Base-by-base conservation (phyloP, 345 rosid genomes). In the Psidium guajava region DNA sequence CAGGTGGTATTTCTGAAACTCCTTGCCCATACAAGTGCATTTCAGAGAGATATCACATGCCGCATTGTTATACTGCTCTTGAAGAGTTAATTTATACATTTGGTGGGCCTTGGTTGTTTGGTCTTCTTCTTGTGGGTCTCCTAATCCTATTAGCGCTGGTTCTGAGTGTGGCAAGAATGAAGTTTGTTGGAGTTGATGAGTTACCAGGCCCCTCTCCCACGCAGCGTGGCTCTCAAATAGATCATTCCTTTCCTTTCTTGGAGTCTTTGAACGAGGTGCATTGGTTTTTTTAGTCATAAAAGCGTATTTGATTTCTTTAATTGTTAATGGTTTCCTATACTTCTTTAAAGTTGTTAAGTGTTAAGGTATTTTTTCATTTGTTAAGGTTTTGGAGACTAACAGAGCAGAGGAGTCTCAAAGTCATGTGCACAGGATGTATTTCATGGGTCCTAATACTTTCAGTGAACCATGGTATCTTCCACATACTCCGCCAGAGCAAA, bases 401-500 rank as follows among this genome's bases (percentile, higher is more conserved):
- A 95, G 99, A 90, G 99, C 96, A 69, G 99, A 94, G 92, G 98
- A 94, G 89, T 95, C 98, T 81, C 96, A 96, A 87, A 92, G 95
- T 90, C 99, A 98, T 86, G 95, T 98, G 86, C 99, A 98, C 89
- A 93, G 99, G 87, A 92, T 98, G 98, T 98, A 95, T 90, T 96
- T 98, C 89, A 94, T 95, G 98, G 99, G 99, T 82, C 96, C 94
- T 54, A 96, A 98, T 91, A 94, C 98, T 56, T 96, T 98, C 88
- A 91, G 98, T 84, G 95, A 98, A 89, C 99, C 99, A 61, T 98
- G 99, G 99, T 95, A 96, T 92, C 96, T 98, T 83, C 95, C 97
- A 18, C 98, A 95, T 85, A 92, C 93, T 50, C 99, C 99, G 84
- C 99, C 99, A 3, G 98, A 95, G 75, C 95, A 96, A 87, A 93